These are phyloP conservation scores for Garcia nutans DNA, from an alignment of 345 rosid species.

Conservation along the genomic window DNA sequence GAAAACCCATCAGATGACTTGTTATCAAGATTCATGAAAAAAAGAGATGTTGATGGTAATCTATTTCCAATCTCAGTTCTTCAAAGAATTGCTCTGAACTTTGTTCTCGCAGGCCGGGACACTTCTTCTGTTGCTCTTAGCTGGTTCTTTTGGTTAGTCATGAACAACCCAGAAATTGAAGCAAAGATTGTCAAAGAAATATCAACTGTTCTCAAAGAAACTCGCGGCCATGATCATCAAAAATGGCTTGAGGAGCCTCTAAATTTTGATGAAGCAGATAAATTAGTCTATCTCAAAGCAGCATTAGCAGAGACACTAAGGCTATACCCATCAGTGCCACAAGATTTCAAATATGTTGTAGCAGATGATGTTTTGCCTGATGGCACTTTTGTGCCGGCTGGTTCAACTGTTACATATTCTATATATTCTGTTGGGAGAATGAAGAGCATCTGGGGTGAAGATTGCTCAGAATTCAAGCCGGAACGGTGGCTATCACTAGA, in stretches of 20 bases:
- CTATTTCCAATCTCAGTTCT: conserved; percentile 54
- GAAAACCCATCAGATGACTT: conserved; percentile 80
- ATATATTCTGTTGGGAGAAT: conserved; percentile 85
- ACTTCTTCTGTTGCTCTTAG: conserved; percentile 90
- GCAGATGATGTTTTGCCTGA: conserved; percentile 75
- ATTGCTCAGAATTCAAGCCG: conserved; percentile 75
- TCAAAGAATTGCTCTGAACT: conserved; percentile 83
- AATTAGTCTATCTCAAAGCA: conserved; percentile 72
- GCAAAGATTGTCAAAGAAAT: conserved; percentile 63
- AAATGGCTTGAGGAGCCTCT: conserved; percentile 75
- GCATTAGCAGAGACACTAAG: conserved; percentile 87
- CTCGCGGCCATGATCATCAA: conserved; percentile 55
- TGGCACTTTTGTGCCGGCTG: conserved; percentile 72
- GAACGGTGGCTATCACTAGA: conserved; percentile 72
- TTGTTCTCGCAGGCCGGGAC: conserved; percentile 90
- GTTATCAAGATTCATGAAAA: conserved; percentile 77
- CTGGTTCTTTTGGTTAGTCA: conserved; percentile 95
- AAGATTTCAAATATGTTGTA: conserved; percentile 77
- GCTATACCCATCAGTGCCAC: conserved; percentile 84
- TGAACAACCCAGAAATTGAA: conserved; percentile 64
- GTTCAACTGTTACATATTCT: conserved; percentile 85
- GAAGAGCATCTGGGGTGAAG: conserved; percentile 91
- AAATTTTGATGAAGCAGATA: conserved; percentile 78
- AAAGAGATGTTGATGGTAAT: conserved; percentile 65
- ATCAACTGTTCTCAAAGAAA: conserved; percentile 50